Evolutionary conservation across 192 early-diverging fungal species (phyloP).

Genomic region (Entomortierella chlamydospora): DNA sequence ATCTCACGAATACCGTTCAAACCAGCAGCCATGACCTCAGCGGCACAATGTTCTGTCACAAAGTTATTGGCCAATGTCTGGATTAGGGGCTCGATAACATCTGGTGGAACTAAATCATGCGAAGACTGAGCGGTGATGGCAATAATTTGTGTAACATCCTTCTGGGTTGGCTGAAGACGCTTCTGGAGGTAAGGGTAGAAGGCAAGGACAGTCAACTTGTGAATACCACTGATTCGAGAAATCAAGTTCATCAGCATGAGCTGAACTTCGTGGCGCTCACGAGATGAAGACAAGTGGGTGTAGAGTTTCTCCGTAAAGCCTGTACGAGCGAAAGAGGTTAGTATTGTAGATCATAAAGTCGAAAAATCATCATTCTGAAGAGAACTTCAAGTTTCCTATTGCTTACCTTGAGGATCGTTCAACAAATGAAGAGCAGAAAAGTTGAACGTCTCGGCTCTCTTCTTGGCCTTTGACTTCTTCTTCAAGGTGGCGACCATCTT

Average conservation of each 20-base stretch:
- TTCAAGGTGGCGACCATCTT: conserved; percentile 80
- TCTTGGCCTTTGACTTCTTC: conserved; percentile 73
- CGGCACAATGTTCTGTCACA: conserved; percentile 90
- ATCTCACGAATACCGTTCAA: conserved; percentile 90
- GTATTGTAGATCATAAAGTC: no score
- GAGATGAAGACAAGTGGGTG: conserved; percentile 77
- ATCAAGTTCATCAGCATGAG: conserved; percentile 94
- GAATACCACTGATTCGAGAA: conserved; percentile 93
- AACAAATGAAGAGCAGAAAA: conserved; percentile 95
- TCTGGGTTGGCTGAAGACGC: conserved; percentile 96
- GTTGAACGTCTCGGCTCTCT: conserved; percentile 80
- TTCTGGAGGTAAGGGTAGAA: conserved; percentile 95
- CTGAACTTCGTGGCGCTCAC: conserved; percentile 91
- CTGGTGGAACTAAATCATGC: conserved; percentile 95
- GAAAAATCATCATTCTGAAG: no score
- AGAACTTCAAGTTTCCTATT: no score
- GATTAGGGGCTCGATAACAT: conserved; percentile 88
- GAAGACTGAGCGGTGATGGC: conserved; percentile 91
- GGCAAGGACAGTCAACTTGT: conserved; percentile 91
- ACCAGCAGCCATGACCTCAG: conserved; percentile 96
- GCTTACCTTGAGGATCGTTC: conserved; percentile 92
- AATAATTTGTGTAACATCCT: conserved; percentile 93
- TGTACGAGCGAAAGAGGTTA: no score
- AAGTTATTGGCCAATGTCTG: conserved; percentile 96
- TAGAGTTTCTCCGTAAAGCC: conserved; percentile 97